Evolutionary conservation across 2,329 filamentous ascomycete species (phyloP).

Genomic region (Leptographium radiaticola): DNA sequence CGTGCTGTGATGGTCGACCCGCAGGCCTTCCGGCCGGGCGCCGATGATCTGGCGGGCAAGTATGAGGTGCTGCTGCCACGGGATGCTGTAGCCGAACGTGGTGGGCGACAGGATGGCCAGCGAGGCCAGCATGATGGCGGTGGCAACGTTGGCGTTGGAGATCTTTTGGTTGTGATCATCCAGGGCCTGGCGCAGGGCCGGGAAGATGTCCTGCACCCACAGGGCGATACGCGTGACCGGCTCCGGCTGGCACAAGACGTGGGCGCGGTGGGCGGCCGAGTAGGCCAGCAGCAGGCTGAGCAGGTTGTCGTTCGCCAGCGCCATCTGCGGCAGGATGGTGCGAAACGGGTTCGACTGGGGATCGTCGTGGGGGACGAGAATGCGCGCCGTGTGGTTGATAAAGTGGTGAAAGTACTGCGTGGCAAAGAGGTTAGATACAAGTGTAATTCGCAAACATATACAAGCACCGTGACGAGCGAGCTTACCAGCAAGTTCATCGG

Average conservation of each 20-base stretch:
- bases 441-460: too few relatives aligned
- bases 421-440: background rate
- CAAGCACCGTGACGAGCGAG: background rate
- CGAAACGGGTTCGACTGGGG: slow-evolving; percentile 39
- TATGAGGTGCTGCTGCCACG: slow-evolving; percentile 69
- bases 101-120: slow-evolving; percentile 74
- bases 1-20: slow-evolving; percentile 34
- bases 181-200: slow-evolving; percentile 55
- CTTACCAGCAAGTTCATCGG: slow-evolving; percentile 61
- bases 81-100: slow-evolving; percentile 66
- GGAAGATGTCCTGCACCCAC: slow-evolving; percentile 71
- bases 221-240: slow-evolving; percentile 65
- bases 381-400: slow-evolving; percentile 62
- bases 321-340: slow-evolving; percentile 43
- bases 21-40: slow-evolving; percentile 34
- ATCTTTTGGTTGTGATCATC: slow-evolving; percentile 47
- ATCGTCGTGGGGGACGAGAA: slow-evolving; percentile 37
- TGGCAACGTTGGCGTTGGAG: slow-evolving; percentile 62
- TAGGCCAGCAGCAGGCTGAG: slow-evolving; percentile 69
- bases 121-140: slow-evolving; percentile 74
- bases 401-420: slow-evolving; percentile 46
- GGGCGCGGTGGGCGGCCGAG: slow-evolving; percentile 70
- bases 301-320: slow-evolving; percentile 55
- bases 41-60: slow-evolving; percentile 65
- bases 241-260: slow-evolving; percentile 59